Evolutionary conservation across 768 basidiomycete species (phyloP), one percentile per base, ranked within the genome.

Genomic region (Termitomyces sp.): DNA sequence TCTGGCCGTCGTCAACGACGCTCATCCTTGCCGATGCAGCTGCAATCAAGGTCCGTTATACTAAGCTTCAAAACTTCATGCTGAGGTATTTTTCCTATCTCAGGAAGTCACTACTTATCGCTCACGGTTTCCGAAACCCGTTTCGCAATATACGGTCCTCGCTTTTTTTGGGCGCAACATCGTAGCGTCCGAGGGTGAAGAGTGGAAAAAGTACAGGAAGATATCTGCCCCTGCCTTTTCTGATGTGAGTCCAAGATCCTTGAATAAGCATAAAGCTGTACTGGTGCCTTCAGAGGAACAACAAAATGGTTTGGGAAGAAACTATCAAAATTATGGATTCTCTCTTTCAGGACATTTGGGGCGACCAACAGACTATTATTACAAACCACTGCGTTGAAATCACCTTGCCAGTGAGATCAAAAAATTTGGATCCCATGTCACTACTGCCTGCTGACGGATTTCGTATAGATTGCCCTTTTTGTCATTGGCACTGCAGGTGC

Each of bases 181-280:
- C 48, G 79, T 89, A n/a, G 80, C 78, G 2, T 83, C 84, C 0
- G 87, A 89, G 65, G 84, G 82, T 25, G 81, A 84, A 4, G 77
- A 83, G 61, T 89, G 87, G 87, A 86, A 86, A 69, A 80, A 80
- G 36, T 86, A 86, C 63, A 73, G 86, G 50, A 86, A 83, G 68
- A 80, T 89, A 46, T 74, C 81, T 17, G 84, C 84, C 1, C 86
- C 86, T n/a, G 81, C 85, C 0, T 89, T 88, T 68, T 83, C 84
- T 6, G 86, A 87, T 69, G 85, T 85, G 58, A 48, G 72, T 62
- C 8, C 2, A 20, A 38, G 42, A 15, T 9, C 34, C 8, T 48
- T 12, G 25, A 32, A 4, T 12, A 10, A 36, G 1, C 37, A 20
- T 57, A n/a, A 14, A 52, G 29, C 31, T 36, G 20, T 49, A 51